A percentile compares a stretch with the other conserved stretches of the same genome.
Evolutionary conservation across 768 basidiomycete species (phyloP).

Genomic region (Xerocomellus dryophilus): DNA sequence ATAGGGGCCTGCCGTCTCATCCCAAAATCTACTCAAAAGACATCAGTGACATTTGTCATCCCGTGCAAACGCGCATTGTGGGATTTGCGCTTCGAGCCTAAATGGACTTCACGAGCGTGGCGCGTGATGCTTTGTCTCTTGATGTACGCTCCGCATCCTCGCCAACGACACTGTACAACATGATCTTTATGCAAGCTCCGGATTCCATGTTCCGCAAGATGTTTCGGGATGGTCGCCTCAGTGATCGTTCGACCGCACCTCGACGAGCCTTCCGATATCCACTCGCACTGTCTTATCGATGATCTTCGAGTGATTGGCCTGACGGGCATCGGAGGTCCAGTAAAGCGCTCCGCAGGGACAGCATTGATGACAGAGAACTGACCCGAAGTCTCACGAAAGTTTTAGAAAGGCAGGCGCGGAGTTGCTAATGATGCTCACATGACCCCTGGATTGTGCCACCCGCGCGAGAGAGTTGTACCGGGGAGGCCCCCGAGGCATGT

Average conservation of each 20-base stretch:
- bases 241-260: constrained; percentile 6
- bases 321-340: not conserved
- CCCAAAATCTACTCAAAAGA: not conserved
- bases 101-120: constrained; percentile 17
- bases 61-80: not conserved
- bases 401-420: not conserved
- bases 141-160: not conserved
- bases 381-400: not conserved
- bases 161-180: constrained; percentile 8
- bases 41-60: too few relatives aligned
- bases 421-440: constrained; percentile 3
- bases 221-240: not conserved
- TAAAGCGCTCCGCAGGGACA: too few relatives aligned
- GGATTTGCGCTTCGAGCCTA: constrained; percentile 11
- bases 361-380: not conserved
- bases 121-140: constrained; percentile 7
- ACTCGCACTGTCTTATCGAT: not conserved
- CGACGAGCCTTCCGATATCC: not conserved
- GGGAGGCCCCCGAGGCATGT: not conserved
- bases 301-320: not conserved
- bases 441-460: not conserved
- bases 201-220: constrained; percentile 17
- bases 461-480: not conserved
- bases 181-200: not conserved
- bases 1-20: not conserved